A percentile compares a stretch with the other conserved stretches of the same genome.
Evolutionary conservation across 768 basidiomycete genomes (phyloP).

Genomic region (Naganishia friedmannii): DNA sequence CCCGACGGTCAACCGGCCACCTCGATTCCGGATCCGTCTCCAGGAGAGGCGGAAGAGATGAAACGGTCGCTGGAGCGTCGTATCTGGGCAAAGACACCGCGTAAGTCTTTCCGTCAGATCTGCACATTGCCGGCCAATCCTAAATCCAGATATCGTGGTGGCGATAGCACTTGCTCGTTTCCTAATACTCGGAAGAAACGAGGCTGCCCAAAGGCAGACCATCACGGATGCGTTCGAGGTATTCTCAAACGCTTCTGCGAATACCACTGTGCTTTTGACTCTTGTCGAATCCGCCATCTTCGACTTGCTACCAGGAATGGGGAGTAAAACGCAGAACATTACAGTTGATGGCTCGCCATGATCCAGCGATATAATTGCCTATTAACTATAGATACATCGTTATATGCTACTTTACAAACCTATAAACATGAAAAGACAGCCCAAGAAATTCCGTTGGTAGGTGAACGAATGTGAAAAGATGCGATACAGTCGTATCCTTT

Average conservation of each 20-base stretch:
- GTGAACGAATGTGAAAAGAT: background rate
- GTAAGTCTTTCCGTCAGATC: background rate
- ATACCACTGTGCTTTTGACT: conserved; percentile 2
- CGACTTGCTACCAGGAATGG: background rate
- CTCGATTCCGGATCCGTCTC: conserved; percentile 68
- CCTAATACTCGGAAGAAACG: background rate
- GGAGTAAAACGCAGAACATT: no score
- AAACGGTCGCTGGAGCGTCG: conserved; percentile 42
- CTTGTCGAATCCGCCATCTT: background rate
- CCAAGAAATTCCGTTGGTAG: background rate
- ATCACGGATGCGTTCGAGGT: background rate
- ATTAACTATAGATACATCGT: conserved; percentile 20
- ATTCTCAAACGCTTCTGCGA: background rate
- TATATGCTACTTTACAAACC: conserved; percentile 15
- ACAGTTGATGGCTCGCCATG: no score
- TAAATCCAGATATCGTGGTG: background rate
- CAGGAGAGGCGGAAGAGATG: conserved; percentile 68
- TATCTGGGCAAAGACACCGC: background rate
- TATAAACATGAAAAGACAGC: conserved; percentile 2
- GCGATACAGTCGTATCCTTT: background rate
- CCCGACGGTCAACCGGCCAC: conserved; percentile 79
- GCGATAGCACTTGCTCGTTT: background rate
- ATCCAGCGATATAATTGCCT: background rate
- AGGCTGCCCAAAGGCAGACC: background rate
- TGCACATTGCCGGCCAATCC: background rate